Evolutionary conservation across 306 rosid species (phyloP), one percentile per base, ranked within the genome.

Genomic region (Fragaria iinumae): DNA sequence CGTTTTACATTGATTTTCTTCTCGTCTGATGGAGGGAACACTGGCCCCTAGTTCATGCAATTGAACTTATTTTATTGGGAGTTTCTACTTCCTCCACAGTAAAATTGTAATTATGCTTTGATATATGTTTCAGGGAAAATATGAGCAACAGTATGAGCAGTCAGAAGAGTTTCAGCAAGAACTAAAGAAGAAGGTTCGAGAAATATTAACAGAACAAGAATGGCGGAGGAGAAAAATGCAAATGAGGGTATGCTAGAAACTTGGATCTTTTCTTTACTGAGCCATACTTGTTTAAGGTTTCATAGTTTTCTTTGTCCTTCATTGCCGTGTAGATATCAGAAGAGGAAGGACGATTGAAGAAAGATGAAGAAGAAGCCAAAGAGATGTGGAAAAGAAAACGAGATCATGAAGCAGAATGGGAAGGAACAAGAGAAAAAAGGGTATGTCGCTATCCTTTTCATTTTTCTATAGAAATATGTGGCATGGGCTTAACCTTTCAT

Each of bases 371-470:
- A 87, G 98, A 96, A 75, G 86, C 89, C 60, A 96, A 92, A 79
- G 99, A 96, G 85, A 91, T 96, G 96, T 92, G 97, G 99, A 96
- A 96, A 83, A 90, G 95, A 84, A 96, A 92, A 89, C 97, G 98
- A 43, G 98, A 96, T 75, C 98, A 90, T 57, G 98, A 96, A 84
- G 99, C 93, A 86, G 90, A 91, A 79, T 96, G 99, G 99, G 99
- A 96, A 91, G 97, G 98, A 84, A 96, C 99, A 66, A 87, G 99
- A 85, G 99, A 96, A 77, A 23, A 92, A 63, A 83, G 99, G 92
- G 98, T 96, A 83, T 81, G 97, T 83, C 77, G 85, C 86, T 79
- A 2, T 67, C 81, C 27, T 72, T 60, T 75, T 60, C 7, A 36
- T 4, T 17, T 65, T 10, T 67, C 59, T 29, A 43, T 60, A 6